Evolutionary conservation across 2,329 filamentous ascomycete species (phyloP).

Genomic region (Sarocladiaceae sp.): DNA sequence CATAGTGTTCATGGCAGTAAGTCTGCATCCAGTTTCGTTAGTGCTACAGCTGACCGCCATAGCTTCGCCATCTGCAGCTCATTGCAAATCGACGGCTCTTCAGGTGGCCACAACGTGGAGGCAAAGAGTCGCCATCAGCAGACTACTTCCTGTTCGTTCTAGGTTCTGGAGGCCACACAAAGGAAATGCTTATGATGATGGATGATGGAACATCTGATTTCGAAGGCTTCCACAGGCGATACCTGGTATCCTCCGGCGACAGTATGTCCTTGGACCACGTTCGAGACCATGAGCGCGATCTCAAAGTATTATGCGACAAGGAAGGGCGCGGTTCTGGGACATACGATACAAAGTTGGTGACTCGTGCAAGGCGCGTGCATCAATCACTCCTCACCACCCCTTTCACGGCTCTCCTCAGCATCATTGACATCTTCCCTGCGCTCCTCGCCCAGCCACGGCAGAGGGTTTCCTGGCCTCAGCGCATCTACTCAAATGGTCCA

Average conservation of each 20-base stretch:
- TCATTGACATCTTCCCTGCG: constrained; percentile 51
- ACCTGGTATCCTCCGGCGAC: constrained; percentile 74
- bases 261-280: constrained; percentile 59
- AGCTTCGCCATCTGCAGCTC: constrained; percentile 11
- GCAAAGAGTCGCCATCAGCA: constrained; percentile 9
- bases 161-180: constrained; percentile 88
- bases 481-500: constrained; percentile 83
- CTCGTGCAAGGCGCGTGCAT: constrained; percentile 74
- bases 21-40: no score
- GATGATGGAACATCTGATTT: constrained; percentile 47
- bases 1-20: constrained; percentile 4
- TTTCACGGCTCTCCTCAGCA: constrained; percentile 57
- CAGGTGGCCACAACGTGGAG: not conserved
- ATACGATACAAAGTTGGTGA: constrained; percentile 62
- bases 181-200: constrained; percentile 88
- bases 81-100: constrained; percentile 9
- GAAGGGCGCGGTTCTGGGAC: constrained; percentile 30
- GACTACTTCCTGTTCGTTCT: constrained; percentile 71
- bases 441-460: constrained; percentile 33
- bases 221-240: constrained; percentile 62
- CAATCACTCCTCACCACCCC: constrained; percentile 72
- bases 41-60: not conserved
- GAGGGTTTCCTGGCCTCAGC: not conserved
- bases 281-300: constrained; percentile 41
- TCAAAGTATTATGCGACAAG: constrained; percentile 18